Conservation (phyloP, 306 rosid species). For the Malus asiatica region DNA sequence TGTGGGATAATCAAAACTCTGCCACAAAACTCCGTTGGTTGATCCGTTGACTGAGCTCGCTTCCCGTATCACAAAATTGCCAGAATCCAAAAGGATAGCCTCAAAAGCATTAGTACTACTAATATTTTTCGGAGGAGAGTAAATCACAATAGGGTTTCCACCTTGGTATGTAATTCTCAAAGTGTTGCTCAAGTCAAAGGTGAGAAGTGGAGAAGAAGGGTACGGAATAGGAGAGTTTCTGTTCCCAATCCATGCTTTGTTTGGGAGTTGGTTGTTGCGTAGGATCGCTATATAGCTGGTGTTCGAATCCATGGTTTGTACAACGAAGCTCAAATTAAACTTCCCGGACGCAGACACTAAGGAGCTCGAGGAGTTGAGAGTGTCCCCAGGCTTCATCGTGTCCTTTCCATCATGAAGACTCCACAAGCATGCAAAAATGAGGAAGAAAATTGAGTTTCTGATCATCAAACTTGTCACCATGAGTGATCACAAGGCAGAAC, state of each 20-base stretch:
- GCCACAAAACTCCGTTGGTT: not conserved
- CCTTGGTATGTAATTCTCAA: not conserved
- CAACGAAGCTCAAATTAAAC: not conserved
- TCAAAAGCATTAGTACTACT: not conserved
- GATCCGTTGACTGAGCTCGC: not conserved
- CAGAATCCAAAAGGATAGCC: not conserved
- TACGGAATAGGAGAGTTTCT: not conserved
- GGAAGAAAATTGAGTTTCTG: not conserved
- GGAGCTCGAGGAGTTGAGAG: not conserved
- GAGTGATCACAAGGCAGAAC: not conserved
- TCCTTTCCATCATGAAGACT: not conserved
- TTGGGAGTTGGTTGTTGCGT: not conserved
- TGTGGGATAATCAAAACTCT: slow-evolving; percentile 4
- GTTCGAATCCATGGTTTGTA: not conserved
- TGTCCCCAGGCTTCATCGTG: slow-evolving; percentile 5
- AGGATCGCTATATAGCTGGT: not conserved
- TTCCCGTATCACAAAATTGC: slow-evolving; percentile 2
- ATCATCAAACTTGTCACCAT: not conserved
- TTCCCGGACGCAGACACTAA: not conserved
- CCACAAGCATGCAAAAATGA: not conserved
- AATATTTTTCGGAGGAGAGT: not conserved
- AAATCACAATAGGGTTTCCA: not conserved
- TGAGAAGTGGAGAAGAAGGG: not conserved
- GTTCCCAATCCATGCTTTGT: not conserved
- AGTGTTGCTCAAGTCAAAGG: not conserved